Evolutionary conservation across 2,329 filamentous ascomycete species (phyloP).

Genomic region (Phialophora tarda): DNA sequence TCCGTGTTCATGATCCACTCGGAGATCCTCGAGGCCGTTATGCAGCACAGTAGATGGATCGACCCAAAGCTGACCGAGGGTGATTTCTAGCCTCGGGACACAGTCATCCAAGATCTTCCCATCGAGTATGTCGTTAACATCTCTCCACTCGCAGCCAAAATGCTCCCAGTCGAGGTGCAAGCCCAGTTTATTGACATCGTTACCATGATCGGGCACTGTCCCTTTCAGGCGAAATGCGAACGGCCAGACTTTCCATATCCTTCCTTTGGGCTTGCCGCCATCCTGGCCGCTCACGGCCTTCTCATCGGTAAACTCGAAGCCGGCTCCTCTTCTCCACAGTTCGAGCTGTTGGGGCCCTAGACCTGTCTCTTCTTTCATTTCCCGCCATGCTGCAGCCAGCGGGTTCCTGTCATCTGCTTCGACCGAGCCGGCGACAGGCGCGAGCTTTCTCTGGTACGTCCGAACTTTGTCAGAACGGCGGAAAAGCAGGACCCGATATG

Average conservation of each 20-base stretch:
- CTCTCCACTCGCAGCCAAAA: conserved; percentile 62
- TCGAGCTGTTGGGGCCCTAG: conserved; percentile 56
- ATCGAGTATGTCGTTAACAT: conserved; percentile 54
- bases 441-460: conserved; percentile 66
- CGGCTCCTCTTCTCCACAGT: conserved; percentile 63
- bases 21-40: conserved; percentile 57
- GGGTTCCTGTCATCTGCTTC: conserved; percentile 60
- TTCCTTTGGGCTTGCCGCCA: conserved; percentile 18
- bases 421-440: conserved; percentile 67
- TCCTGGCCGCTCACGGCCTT: conserved; percentile 47
- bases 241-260: conserved; percentile 65
- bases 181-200: conserved; percentile 51
- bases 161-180: conserved; percentile 69
- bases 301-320: conserved; percentile 62
- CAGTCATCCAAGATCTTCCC: conserved; percentile 52
- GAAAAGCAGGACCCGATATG: conserved; percentile 63
- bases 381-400: conserved; percentile 64
- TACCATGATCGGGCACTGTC: conserved; percentile 23
- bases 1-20: conserved; percentile 63
- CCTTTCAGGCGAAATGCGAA: conserved; percentile 57
- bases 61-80: conserved; percentile 65
- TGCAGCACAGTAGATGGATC: conserved; percentile 51
- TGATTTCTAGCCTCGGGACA: conserved; percentile 64
- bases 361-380: conserved; percentile 67
- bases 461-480: conserved; percentile 63